Base-by-base conservation (phyloP, 2,329 filamentous ascomycete species). In the Alternaria sp. region DNA sequence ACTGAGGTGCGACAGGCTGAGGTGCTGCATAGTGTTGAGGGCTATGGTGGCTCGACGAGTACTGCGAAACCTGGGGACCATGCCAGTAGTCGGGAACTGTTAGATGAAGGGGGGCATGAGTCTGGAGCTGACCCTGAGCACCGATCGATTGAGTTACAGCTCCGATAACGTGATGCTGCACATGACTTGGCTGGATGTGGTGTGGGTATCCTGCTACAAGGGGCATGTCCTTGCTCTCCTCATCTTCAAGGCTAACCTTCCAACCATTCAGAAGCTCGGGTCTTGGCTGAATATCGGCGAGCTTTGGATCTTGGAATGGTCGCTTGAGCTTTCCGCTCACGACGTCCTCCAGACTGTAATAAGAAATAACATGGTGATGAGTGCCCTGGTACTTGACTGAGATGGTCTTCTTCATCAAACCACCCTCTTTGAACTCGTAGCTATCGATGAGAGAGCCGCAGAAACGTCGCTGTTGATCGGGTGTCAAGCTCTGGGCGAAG, bases 351-450 rank as follows among this genome's bases (percentile, higher is more conserved):
- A 94, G 84, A 43, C 83, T 92, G 81, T 97, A 97, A 76, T 97
- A 97, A 16, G 91, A 94, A 41, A 97, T 93, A 52, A 97, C 81
- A 71, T 96, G 93, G 72, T 96, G 93, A 2, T 88, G 89, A 3
- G 93, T 86, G 2, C 90, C 90, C 26, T 89, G 85, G 51, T 90
- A 88, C 3, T 86, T 88, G 39, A 97, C 87, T 69, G 90, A 94
- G 78, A 97, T 93, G 0, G 93, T 97, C 83, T 97, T 97, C 84
- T 97, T 97, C 64, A 97, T 87, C 41, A 97, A 80, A 0, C 94
- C 93, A 1, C 88, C 86, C 14, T 88, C 83, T 72, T 95, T 95
- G 84, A 97, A 97, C 32, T 89, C 88, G 70, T 97, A 97, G 0
- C 91, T 93, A 78, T 96, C 93, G n/a, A 94, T 87, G 12, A 97